Evolutionary conservation across 129 eudicot genomes (phyloP).

Genomic region (Tagetes patula): DNA sequence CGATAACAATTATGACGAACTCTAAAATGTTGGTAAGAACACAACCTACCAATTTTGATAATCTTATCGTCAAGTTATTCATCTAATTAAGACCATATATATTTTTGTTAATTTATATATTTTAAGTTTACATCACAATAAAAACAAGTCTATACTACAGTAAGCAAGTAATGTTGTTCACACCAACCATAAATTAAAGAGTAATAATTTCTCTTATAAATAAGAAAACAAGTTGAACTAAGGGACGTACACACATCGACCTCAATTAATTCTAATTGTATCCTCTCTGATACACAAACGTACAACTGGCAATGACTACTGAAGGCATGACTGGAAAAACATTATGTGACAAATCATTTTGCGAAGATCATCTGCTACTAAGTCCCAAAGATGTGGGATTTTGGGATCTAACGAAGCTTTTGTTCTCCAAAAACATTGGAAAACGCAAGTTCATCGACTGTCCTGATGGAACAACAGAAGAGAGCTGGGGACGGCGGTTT

Average conservation of each 20-base stretch:
- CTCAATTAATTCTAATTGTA: neutral
- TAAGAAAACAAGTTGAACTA: neutral
- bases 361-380: constrained; percentile 46
- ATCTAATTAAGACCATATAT: too few relatives aligned
- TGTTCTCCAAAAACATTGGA: constrained; percentile 41
- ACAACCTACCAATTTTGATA: too few relatives aligned
- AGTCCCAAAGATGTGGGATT: constrained; percentile 49
- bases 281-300: neutral
- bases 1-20: too few relatives aligned
- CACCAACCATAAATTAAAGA: neutral
- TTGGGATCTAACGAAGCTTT: constrained; percentile 33
- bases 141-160: neutral
- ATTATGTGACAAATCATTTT: constrained; percentile 45
- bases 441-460: constrained; percentile 45
- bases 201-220: constrained; percentile 18
- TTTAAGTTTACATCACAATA: neutral
- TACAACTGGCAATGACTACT: constrained; percentile 25
- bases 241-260: constrained; percentile 10
- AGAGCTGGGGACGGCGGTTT: constrained; percentile 36
- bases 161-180: neutral
- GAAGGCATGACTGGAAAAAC: constrained; percentile 4
- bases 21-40: too few relatives aligned
- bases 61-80: too few relatives aligned
- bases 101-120: too few relatives aligned
- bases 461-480: constrained; percentile 27